Base-by-base conservation (phyloP, 129 eudicot species). In the Escallonia herrerae region DNA sequence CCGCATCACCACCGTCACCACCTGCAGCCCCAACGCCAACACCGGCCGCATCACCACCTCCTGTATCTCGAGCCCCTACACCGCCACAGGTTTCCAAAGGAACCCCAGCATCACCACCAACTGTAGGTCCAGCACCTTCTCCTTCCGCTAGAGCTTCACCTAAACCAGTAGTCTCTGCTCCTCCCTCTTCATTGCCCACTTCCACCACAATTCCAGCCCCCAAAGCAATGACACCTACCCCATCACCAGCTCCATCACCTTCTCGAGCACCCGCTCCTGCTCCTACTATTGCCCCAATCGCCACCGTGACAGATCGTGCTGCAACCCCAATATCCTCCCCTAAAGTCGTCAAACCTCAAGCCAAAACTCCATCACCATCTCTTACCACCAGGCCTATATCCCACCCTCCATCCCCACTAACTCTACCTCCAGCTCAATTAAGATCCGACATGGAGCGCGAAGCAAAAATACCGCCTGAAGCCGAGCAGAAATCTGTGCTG, bases 331-430 rank as follows among this genome's bases (percentile, higher is more conserved):
- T 66, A 72, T 51, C 67, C 43, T 60, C 77, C 47, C 67, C 82
- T 15, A 70, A 58, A 67, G 49, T 11, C 12, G 59, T 67, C 70
- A 71, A 70, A 52, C 69, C 68, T n/a, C 81, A 43, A 11, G 76
- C 54, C 43, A 64, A 67, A 60, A 64, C 72, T 41, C 80, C 90
- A 65, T 77, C 80, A 11, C 49, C 62, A 39, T 60, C 75, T 43
- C 60, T 72, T 22, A 74, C 50, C 56, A 50, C 8, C 4, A 78
- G 74, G 63, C 70, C 72, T 41, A 37, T 52, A 56, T 64, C 77
- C 45, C 79, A 39, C 60, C 84, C 84, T 48, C 89, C 93, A 12
- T 83, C 87, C 53, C 89, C 95, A 37, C 59, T 80, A 58, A 68
- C 63, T 7, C 89, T 82, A n/a, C 95, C 89, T 6, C 83, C 84